Evolutionary conservation across 805 yeast genomes (phyloP).

Genomic region (Blastobotrys mokoenaii): DNA sequence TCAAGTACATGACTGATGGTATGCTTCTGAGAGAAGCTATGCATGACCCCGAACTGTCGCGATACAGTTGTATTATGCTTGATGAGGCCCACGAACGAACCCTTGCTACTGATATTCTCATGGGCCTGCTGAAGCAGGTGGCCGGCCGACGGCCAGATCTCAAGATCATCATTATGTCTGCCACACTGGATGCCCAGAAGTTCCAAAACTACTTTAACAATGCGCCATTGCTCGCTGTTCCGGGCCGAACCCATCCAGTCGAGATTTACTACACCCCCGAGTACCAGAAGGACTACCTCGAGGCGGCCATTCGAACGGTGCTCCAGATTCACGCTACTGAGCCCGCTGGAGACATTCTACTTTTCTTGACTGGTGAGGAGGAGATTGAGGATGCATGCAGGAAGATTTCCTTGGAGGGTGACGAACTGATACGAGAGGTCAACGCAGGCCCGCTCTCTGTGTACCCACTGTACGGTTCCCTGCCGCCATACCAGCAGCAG

Average conservation of each 20-base stretch:
- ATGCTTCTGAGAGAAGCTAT: constrained; percentile 94
- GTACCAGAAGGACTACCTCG: constrained; percentile 88
- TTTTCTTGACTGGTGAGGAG: constrained; percentile 93
- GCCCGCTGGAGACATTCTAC: constrained; percentile 79
- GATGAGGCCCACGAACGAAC: constrained; percentile 99
- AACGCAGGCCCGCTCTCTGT: constrained; percentile 83
- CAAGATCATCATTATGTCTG: constrained; percentile 93
- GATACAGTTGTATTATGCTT: constrained; percentile 82
- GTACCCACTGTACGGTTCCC: constrained; percentile 91
- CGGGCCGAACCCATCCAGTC: constrained; percentile 97
- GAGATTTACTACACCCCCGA: constrained; percentile 96
- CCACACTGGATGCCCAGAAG: constrained; percentile 94
- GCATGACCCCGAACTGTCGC: constrained; percentile 78
- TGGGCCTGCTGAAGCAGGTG: constrained; percentile 88
- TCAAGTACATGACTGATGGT: constrained; percentile 98
- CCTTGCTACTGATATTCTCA: constrained; percentile 87
- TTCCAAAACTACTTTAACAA: constrained; percentile 82
- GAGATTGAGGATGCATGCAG: constrained; percentile 96
- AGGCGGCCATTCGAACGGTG: constrained; percentile 91
- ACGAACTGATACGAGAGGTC: constrained; percentile 80
- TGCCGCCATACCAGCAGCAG: constrained; percentile 94
- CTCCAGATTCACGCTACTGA: constrained; percentile 96
- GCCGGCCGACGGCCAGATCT: constrained; percentile 74
- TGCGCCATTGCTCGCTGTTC: constrained; percentile 93
- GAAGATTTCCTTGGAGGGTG: constrained; percentile 79